Evolutionary conservation across 345 rosid species (phyloP).

Genomic region (Hibiscus syriacus): DNA sequence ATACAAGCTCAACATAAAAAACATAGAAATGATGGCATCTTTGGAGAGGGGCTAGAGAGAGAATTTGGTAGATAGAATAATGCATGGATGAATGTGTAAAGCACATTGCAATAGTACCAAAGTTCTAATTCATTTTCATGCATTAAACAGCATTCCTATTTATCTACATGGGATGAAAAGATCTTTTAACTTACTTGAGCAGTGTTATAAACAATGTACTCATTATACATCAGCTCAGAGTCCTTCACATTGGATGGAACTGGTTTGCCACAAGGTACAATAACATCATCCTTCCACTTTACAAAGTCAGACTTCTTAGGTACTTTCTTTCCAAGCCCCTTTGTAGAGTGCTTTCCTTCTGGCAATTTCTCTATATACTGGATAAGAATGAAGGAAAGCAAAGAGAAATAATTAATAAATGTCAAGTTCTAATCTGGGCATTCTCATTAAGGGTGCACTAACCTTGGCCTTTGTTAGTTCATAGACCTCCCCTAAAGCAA

Average conservation of each 20-base stretch:
- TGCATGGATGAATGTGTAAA: neutral
- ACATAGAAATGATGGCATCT: neutral
- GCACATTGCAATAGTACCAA: neutral
- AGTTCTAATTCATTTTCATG: neutral
- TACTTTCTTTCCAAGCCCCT: constrained; percentile 84
- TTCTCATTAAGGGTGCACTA: constrained; percentile 13
- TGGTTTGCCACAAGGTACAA: constrained; percentile 91
- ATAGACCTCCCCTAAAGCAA: constrained; percentile 74
- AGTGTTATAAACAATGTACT: constrained; percentile 79
- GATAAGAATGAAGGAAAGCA: constrained; percentile 6
- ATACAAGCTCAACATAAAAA: neutral
- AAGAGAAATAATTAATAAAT: neutral
- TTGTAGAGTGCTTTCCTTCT: constrained; percentile 83
- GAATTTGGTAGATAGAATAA: neutral
- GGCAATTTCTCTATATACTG: constrained; percentile 91
- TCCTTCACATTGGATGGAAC: constrained; percentile 59
- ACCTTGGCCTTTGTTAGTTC: constrained; percentile 80
- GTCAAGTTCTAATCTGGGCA: neutral
- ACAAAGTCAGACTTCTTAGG: constrained; percentile 69
- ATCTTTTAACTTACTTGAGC: constrained; percentile 57
- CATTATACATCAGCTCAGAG: constrained; percentile 90
- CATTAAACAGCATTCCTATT: neutral
- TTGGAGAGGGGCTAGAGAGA: neutral
- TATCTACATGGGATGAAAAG: neutral
- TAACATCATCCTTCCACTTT: constrained; percentile 78